Conservation (phyloP, 1,284 basidiomycete species). For the Phenoliferia sp. region DNA sequence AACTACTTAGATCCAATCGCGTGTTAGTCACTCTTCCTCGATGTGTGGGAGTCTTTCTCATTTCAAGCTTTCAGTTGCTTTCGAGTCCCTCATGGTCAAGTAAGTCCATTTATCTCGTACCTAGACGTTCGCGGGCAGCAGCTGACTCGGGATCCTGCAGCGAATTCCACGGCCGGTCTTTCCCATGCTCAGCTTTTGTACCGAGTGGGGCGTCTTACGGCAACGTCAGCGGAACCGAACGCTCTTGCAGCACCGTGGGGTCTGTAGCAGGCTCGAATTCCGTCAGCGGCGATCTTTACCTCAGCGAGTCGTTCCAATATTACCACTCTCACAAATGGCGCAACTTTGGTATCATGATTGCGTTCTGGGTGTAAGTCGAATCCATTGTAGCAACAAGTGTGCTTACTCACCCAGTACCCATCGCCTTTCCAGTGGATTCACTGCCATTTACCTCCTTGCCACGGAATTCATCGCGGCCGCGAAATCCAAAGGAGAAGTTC, state of each 20-base stretch:
- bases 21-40: neutral
- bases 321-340: constrained; percentile 60
- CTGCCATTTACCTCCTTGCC: constrained; percentile 51
- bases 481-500: constrained; percentile 50
- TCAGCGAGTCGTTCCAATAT: constrained; percentile 60
- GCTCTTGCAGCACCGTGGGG: constrained; percentile 48
- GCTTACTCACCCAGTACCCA: neutral
- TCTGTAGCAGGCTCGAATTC: constrained; percentile 29
- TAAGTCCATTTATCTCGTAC: neutral
- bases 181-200: constrained; percentile 40
- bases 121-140: neutral
- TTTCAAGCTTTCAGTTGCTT: constrained; percentile 13
- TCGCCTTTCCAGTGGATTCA: constrained; percentile 42
- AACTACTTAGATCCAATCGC: constrained; percentile 41
- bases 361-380: constrained; percentile 45
- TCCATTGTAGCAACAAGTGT: neutral
- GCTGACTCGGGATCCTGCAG: constrained; percentile 33
- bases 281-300: constrained; percentile 47
- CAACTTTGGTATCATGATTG: constrained; percentile 55
- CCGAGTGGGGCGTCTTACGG: constrained; percentile 43
- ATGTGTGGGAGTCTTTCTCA: too few species aligned
- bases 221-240: constrained; percentile 34
- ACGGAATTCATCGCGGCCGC: constrained; percentile 49
- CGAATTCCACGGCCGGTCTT: constrained; percentile 45
- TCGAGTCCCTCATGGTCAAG: constrained; percentile 46